These are phyloP conservation scores for Macrotyloma uniflorum DNA, from an alignment of 306 rosid species.

Conservation along the genomic window DNA sequence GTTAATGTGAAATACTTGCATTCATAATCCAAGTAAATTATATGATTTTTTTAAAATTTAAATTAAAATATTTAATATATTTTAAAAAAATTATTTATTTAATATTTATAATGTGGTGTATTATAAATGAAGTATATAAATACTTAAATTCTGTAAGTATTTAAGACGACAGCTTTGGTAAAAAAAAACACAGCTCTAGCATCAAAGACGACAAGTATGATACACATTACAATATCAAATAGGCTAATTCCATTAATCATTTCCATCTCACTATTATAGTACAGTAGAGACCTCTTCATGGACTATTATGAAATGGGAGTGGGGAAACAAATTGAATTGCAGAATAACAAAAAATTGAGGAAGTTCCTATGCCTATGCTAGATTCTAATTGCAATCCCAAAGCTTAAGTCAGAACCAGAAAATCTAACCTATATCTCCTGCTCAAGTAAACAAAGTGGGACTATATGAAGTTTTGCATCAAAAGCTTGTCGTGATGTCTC, in stretches of 20 bases:
- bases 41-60: too few species aligned
- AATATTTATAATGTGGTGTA: too few species aligned
- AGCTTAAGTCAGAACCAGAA: conserved; percentile 33
- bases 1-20: too few species aligned
- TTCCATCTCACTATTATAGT: neutral
- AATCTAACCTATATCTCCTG: conserved; percentile 31
- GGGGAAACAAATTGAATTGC: neutral
- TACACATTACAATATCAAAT: conserved; percentile 17
- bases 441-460: conserved; percentile 8
- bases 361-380: neutral
- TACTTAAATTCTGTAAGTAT: too few species aligned
- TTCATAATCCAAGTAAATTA: too few species aligned
- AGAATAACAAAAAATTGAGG: neutral
- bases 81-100: too few species aligned
- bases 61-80: too few species aligned
- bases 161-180: too few species aligned
- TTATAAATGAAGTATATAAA: too few species aligned
- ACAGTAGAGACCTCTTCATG: conserved; percentile 33
- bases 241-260: neutral
- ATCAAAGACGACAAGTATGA: neutral
- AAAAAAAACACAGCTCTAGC: conserved; percentile 1
- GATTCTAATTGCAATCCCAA: conserved; percentile 25
- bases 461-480: conserved; percentile 17
- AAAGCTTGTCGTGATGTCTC: conserved; percentile 32
- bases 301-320: conserved; percentile 16